Conservation (phyloP, 2,329 filamentous ascomycete species). For the Scleromitrula shiraiana region DNA sequence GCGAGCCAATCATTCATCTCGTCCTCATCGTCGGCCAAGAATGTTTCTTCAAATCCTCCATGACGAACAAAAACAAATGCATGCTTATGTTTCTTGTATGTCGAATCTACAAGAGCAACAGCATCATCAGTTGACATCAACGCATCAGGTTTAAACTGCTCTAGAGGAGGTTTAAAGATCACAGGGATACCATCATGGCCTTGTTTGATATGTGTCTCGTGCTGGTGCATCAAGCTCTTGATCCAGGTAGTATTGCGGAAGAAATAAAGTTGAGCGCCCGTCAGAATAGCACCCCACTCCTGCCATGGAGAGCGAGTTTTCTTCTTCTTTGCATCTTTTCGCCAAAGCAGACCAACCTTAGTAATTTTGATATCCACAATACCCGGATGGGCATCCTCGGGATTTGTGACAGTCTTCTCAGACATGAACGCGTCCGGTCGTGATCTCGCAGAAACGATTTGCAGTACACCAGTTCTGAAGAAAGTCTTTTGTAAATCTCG, state of each 20-base stretch:
- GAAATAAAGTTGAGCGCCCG: slow-evolving; percentile 93
- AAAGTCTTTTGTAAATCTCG: slow-evolving; percentile 80
- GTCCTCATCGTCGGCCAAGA: slow-evolving; percentile 80
- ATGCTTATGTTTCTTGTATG: slow-evolving; percentile 92
- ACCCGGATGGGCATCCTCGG: slow-evolving; percentile 78
- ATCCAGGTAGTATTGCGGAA: slow-evolving; percentile 92
- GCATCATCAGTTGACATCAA: slow-evolving; percentile 91
- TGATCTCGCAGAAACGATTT: slow-evolving; percentile 91
- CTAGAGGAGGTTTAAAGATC: slow-evolving; percentile 81
- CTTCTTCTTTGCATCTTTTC: slow-evolving; percentile 89
- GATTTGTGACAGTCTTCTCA: slow-evolving; percentile 76
- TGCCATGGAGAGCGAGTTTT: slow-evolving; percentile 95
- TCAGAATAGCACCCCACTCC: slow-evolving; percentile 95
- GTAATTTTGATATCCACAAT: slow-evolving; percentile 97
- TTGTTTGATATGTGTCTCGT: slow-evolving; percentile 72
- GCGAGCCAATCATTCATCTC: slow-evolving; percentile 97
- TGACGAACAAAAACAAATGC: slow-evolving; percentile 87
- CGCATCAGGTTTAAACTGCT: slow-evolving; percentile 88
- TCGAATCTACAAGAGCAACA: slow-evolving; percentile 76
- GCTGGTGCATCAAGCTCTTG: slow-evolving; percentile 81
- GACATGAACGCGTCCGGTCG: slow-evolving; percentile 92
- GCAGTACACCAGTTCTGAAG: slow-evolving; percentile 81
- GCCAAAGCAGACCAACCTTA: slow-evolving; percentile 90
- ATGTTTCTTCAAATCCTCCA: slow-evolving; percentile 78
- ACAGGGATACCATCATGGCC: slow-evolving; percentile 69